Conservation (phyloP, 768 basidiomycete genomes). For the Botryobasidium botryosum region DNA sequence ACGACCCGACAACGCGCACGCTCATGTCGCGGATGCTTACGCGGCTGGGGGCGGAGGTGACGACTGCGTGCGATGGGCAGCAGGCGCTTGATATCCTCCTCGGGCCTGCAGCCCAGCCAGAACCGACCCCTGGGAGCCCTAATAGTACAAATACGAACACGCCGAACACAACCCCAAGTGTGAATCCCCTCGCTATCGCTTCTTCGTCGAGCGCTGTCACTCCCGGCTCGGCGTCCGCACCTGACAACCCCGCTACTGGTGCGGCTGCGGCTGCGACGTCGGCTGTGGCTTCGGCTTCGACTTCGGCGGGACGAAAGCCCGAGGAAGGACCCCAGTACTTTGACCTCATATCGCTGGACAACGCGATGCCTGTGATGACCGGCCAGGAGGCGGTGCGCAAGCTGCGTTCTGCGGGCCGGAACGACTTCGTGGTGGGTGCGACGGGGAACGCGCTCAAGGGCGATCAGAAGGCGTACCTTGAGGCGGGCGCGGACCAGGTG, state of each 20-base stretch:
- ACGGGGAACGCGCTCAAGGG: constrained; percentile 18
- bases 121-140: too few species aligned
- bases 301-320: constrained; percentile 4
- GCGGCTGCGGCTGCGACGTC: too few species aligned
- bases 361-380: constrained; percentile 14
- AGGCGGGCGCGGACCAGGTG: constrained; percentile 27
- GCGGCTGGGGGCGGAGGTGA: constrained; percentile 16
- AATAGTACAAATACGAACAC: too few species aligned
- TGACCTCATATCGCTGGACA: constrained; percentile 18
- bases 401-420: constrained; percentile 13
- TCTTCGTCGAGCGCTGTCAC: too few species aligned
- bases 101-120: too few species aligned
- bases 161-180: too few species aligned
- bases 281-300: too few species aligned
- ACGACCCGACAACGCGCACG: constrained; percentile 19
- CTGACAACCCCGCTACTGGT: too few species aligned
- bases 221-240: too few species aligned
- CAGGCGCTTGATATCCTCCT: constrained; percentile 16
- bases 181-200: too few species aligned
- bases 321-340: constrained; percentile 13
- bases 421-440: constrained; percentile 18
- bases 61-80: constrained; percentile 17
- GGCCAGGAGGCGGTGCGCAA: constrained; percentile 15
- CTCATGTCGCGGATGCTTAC: constrained; percentile 19
- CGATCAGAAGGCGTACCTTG: constrained; percentile 15